These are phyloP conservation scores for Leucosporidium yakuticum DNA, from an alignment of 768 basidiomycete genomes.

Conservation along the genomic window DNA sequence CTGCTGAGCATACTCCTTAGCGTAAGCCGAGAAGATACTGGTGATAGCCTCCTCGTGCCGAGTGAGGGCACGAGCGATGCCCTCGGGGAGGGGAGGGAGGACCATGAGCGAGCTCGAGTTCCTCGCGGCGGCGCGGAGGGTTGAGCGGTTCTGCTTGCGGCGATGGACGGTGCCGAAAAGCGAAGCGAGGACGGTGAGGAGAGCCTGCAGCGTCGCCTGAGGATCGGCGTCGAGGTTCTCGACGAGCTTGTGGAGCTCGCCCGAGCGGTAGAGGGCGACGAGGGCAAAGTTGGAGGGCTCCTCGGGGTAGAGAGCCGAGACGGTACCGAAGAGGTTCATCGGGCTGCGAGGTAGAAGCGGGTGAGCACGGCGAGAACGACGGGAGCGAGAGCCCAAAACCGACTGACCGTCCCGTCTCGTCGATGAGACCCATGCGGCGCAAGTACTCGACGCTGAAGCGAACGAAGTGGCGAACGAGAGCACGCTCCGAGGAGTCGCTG, in stretches of 20 bases:
- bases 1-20: constrained; percentile 50
- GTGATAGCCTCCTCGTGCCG: constrained; percentile 53
- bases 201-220: constrained; percentile 45
- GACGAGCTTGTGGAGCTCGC: constrained; percentile 58
- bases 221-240: constrained; percentile 41
- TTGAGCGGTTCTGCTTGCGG: constrained; percentile 48
- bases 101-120: constrained; percentile 57
- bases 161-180: constrained; percentile 61
- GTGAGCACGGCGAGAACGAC: constrained; percentile 42
- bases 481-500: constrained; percentile 52
- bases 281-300: constrained; percentile 68
- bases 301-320: constrained; percentile 47
- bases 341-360: constrained; percentile 14
- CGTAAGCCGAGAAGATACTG: constrained; percentile 56
- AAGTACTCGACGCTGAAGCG: constrained; percentile 69
- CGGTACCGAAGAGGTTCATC: constrained; percentile 34
- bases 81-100: constrained; percentile 51
- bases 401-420: constrained; percentile 54
- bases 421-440: constrained; percentile 54
- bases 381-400: constrained; percentile 50
- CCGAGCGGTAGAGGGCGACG: constrained; percentile 54
- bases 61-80: constrained; percentile 48
- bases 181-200: constrained; percentile 58
- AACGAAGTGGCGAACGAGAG: constrained; percentile 60
- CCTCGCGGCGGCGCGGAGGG: constrained; percentile 42